Percentiles rank a stretch among this genome's conserved stretches.
These are phyloP conservation scores for Aspergillus pseudotamarii DNA, from an alignment of 2,329 filamentous ascomycete genomes.

Conservation along the genomic window DNA sequence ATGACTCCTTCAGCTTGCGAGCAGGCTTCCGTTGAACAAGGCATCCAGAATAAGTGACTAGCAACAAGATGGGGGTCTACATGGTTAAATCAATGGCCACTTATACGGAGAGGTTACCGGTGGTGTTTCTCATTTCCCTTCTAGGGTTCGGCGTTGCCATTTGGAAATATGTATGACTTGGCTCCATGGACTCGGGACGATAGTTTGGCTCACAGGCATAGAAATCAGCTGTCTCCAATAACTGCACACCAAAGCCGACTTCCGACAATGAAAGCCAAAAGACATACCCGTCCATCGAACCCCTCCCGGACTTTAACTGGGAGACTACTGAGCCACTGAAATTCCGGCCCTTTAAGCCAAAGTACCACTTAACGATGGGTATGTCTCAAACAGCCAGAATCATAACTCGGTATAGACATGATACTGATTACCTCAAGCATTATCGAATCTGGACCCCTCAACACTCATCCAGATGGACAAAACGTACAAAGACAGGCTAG, in stretches of 20 bases:
- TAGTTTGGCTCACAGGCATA: neutral
- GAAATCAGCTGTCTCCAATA: neutral
- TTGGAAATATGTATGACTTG: neutral
- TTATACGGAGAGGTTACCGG: neutral
- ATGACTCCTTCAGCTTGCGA: neutral
- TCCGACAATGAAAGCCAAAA: conserved; percentile 2
- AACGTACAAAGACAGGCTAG: conserved; percentile 57
- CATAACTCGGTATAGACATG: neutral
- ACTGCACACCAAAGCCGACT: neutral
- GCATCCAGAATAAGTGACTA: neutral
- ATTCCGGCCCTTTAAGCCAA: conserved; percentile 4
- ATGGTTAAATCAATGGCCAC: neutral
- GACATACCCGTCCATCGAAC: conserved; percentile 35
- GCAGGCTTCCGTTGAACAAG: neutral
- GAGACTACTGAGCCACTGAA: conserved; percentile 51
- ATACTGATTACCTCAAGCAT: neutral
- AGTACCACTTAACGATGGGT: conserved; percentile 38
- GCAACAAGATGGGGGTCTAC: neutral
- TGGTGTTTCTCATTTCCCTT: neutral
- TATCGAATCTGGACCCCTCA: conserved; percentile 46
- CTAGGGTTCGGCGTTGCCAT: neutral
- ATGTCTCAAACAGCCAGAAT: conserved; percentile 46
- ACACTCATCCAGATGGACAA: conserved; percentile 62
- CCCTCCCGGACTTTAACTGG: conserved; percentile 56
- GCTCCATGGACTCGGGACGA: too few species aligned